Evolutionary conservation across 106 monocot species (phyloP).

Genomic region (Xerophyta viscosa): DNA sequence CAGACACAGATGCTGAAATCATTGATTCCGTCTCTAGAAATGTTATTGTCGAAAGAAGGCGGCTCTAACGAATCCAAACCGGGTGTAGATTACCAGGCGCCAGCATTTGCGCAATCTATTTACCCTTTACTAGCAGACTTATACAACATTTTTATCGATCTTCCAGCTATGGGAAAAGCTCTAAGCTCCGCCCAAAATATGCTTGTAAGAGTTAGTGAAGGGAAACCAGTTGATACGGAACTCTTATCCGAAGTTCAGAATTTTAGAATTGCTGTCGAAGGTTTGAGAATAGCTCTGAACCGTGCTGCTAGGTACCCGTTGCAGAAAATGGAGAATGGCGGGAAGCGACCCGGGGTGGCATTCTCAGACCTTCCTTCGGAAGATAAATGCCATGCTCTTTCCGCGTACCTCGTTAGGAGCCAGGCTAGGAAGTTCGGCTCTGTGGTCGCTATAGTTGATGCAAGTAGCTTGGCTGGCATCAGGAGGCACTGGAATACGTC

Average conservation of each 20-base stretch:
- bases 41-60: constrained; percentile 14
- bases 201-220: constrained; percentile 41
- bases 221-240: constrained; percentile 32
- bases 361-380: constrained; percentile 54
- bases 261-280: constrained; percentile 63
- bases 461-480: constrained; percentile 49
- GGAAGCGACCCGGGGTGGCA: constrained; percentile 15
- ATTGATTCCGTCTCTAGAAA: constrained; percentile 29
- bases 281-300: constrained; percentile 59
- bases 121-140: constrained; percentile 57
- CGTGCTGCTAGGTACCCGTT: constrained; percentile 33
- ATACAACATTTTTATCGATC: constrained; percentile 39
- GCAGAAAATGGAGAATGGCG: constrained; percentile 16
- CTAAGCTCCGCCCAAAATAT: constrained; percentile 53
- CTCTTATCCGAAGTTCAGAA: constrained; percentile 42
- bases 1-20: constrained; percentile 48
- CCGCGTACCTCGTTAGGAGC: constrained; percentile 48
- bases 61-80: constrained; percentile 15
- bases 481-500: constrained; percentile 79
- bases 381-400: constrained; percentile 66
- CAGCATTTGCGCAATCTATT: constrained; percentile 49
- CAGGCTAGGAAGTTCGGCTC: constrained; percentile 56
- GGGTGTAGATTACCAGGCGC: constrained; percentile 27
- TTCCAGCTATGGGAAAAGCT: constrained; percentile 47
- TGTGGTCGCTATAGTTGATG: constrained; percentile 83